Base-by-base conservation (phyloP, 495 filamentous ascomycete genomes). In the Lichina pygmaea region DNA sequence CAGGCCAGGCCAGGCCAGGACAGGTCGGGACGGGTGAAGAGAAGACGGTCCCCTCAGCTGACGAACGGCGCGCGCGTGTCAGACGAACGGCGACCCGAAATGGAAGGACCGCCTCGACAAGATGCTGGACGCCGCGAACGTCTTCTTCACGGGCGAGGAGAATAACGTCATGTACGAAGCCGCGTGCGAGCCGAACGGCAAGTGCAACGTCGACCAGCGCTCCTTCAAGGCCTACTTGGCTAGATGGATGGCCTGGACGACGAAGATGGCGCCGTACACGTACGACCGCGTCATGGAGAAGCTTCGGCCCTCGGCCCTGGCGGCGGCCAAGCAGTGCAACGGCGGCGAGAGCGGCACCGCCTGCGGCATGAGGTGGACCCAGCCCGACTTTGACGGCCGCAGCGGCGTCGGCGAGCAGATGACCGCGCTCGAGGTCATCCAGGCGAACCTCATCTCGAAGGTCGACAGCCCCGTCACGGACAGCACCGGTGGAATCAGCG, bases 171-270 rank as follows among this genome's bases (percentile, higher is more conserved):
- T 78, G 64, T 65, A 66, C 43, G 82, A 89, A 55, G 62, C 73
- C n/a, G 70, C 74, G 13, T 91, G 82, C 60, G 82, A 86, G 55
- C 57, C 68, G 2, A 58, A 57, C 33, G 55, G 62, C 42, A 61
- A 52, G 0, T 84, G 81, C 58, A 67, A 84, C 53, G 54, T 69
- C 45, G 80, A 86, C 58, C 77, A 83, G 53, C 72, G 75, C 44
- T 72, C 73, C 24, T 89, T 91, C 68, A 86, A 86, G 55, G 79
- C 78, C 6, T 78, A 82, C 51, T 63, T 84, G 7, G 62, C 76
- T 7, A 69, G 75, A 6, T 86, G 81, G 78, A 70, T 93, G 61
- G 73, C 77, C 1, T 66, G 71, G 7, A 72, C 75, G 6, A 73
- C 73, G 0, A 72, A 83, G 48, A 66, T 85, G 43, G 81, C 75